Conservation (phyloP, 352 stramenopile species). For the Pythium chondricola region DNA sequence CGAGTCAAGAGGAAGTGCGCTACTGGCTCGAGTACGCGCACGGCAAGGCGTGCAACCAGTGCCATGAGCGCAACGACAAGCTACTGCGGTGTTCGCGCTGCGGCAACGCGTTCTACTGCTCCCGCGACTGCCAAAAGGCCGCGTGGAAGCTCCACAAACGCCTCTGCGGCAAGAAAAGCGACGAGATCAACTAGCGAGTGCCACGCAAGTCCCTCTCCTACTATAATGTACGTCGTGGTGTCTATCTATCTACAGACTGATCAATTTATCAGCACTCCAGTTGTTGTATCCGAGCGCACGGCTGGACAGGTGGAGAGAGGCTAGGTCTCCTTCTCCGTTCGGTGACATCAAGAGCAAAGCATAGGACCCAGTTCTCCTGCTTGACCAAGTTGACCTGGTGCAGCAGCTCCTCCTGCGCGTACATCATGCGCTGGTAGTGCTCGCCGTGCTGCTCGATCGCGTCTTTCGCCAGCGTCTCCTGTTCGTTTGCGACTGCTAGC, state of each 20-base stretch:
- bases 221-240: too few relatives aligned
- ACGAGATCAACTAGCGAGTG: constrained; percentile 44
- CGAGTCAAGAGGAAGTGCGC: constrained; percentile 46
- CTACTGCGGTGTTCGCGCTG: constrained; percentile 62
- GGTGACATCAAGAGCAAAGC: constrained; percentile 52
- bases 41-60: constrained; percentile 63
- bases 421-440: constrained; percentile 28
- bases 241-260: too few relatives aligned
- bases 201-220: too few relatives aligned
- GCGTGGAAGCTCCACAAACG: constrained; percentile 79
- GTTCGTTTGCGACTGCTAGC: constrained; percentile 62
- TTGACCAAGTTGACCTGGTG: constrained; percentile 50
- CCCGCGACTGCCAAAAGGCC: constrained; percentile 68
- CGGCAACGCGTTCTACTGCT: constrained; percentile 69
- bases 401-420: constrained; percentile 40
- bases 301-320: too few relatives aligned
- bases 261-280: too few relatives aligned
- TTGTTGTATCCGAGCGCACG: too few relatives aligned
- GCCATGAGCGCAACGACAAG: constrained; percentile 42
- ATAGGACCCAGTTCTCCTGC: constrained; percentile 66
- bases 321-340: too few relatives aligned
- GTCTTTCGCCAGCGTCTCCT: constrained; percentile 65
- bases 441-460: constrained; percentile 27
- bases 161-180: constrained; percentile 48
- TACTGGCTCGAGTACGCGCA: constrained; percentile 62